phyloP scores from a whole-genome alignment of 75 land plant genomes.

The Chamaecyparis obtusa region DNA sequence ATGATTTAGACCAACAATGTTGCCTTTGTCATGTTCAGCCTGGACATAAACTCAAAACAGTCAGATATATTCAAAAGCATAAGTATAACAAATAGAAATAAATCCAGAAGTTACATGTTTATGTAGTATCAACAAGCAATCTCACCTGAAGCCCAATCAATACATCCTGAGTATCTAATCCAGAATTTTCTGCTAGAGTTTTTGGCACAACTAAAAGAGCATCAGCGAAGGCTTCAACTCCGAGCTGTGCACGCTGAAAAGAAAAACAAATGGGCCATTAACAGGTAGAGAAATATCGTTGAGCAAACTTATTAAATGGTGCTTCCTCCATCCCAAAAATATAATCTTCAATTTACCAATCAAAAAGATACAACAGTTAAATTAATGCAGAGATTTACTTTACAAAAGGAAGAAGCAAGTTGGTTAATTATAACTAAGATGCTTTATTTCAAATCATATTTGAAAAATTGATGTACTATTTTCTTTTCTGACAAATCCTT shows the following conservation, averaged over 20 bases:
- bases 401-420: neutral
- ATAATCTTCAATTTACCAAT: neutral
- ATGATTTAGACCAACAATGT: constrained; percentile 83
- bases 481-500: neutral
- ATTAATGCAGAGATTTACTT: neutral
- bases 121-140: neutral
- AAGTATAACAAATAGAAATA: neutral
- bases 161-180: constrained; percentile 97
- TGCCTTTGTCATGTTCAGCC: constrained; percentile 94
- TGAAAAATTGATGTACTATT: neutral
- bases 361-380: neutral
- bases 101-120: neutral
- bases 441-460: neutral
- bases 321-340: neutral
- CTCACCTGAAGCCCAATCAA: constrained; percentile 76
- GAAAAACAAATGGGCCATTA: neutral
- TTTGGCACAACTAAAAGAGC: constrained; percentile 94
- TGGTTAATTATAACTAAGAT: neutral
- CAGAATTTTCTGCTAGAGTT: constrained; percentile 96
- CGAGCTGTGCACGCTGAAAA: constrained; percentile 90
- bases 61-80: neutral
- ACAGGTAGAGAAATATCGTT: neutral
- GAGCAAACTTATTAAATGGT: neutral
- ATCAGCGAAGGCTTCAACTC: constrained; percentile 98
- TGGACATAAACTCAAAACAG: constrained; percentile 21